Evolutionary conservation across 2,329 filamentous ascomycete species (phyloP).

Genomic region (Cladophialophora chaetospira): DNA sequence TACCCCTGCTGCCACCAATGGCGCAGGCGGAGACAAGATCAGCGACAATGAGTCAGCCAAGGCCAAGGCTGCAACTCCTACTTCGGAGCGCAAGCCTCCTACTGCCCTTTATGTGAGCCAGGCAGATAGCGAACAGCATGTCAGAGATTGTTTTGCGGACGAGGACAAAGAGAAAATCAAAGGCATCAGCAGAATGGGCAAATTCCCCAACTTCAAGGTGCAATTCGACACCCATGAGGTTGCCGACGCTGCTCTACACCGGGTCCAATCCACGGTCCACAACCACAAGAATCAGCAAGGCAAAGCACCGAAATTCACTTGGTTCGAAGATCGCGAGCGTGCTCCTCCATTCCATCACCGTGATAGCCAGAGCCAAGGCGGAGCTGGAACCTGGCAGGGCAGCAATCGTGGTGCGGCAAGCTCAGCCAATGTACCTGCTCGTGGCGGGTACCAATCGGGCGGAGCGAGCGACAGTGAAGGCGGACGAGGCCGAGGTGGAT

Average conservation of each 20-base stretch:
- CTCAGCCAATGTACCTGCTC: constrained; percentile 56
- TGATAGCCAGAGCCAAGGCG: constrained; percentile 40
- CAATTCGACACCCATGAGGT: constrained; percentile 80
- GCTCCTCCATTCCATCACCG: constrained; percentile 48
- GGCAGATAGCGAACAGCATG: constrained; percentile 78
- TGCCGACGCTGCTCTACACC: constrained; percentile 75
- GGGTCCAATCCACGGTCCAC: constrained; percentile 70
- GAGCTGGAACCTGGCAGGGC: constrained; percentile 59
- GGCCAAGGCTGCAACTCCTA: constrained; percentile 58
- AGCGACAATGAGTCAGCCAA: constrained; percentile 50
- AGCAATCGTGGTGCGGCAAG: constrained; percentile 65
- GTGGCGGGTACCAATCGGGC: constrained; percentile 81
- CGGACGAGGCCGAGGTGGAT: constrained; percentile 60
- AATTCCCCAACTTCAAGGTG: constrained; percentile 81
- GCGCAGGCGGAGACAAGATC: constrained; percentile 51
- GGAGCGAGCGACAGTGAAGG: constrained; percentile 76
- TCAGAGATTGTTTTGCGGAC: constrained; percentile 76
- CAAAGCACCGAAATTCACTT: constrained; percentile 77
- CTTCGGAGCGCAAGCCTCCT: constrained; percentile 63
- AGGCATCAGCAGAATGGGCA: constrained; percentile 66
- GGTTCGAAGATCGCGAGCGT: constrained; percentile 67
- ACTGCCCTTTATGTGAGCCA: constrained; percentile 90
- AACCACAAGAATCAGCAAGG: constrained; percentile 69
- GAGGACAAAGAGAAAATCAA: constrained; percentile 81
- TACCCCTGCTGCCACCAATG: constrained; percentile 50